Conservation (phyloP, 106 monocot genomes). For the Chionographis japonica region DNA sequence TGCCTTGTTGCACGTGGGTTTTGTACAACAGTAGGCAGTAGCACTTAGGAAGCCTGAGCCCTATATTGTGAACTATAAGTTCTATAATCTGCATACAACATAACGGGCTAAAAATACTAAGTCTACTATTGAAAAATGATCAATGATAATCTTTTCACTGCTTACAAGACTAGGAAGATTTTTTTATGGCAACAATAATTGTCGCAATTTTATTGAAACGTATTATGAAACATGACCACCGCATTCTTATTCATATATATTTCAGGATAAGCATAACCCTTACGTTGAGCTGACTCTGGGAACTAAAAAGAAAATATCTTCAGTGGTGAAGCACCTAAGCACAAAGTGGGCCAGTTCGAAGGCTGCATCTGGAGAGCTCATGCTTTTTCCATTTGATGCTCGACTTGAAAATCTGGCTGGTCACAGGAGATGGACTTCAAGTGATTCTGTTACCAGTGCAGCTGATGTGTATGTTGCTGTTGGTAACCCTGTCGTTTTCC, state of each 20-base stretch:
- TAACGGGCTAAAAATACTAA: too few species aligned
- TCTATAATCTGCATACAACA: too few species aligned
- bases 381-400: conserved; percentile 53
- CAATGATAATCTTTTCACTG: too few species aligned
- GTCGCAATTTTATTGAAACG: background rate
- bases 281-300: conserved; percentile 61
- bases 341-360: conserved; percentile 53
- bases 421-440: conserved; percentile 46
- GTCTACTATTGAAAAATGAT: too few species aligned
- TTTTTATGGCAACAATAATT: background rate
- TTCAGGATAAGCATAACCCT: conserved; percentile 61
- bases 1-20: too few species aligned
- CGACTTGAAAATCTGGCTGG: conserved; percentile 15
- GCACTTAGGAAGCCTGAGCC: too few species aligned
- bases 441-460: conserved; percentile 33
- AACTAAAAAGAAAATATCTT: conserved; percentile 63
- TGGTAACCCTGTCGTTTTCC: conserved; percentile 50
- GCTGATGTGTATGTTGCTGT: conserved; percentile 54
- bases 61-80: too few species aligned
- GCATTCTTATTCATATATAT: background rate
- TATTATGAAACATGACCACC: background rate
- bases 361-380: conserved; percentile 41
- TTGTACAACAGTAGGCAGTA: too few species aligned
- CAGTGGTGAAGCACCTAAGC: conserved; percentile 63
- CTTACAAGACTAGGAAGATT: background rate